Evolutionary conservation across 768 basidiomycete species (phyloP), one percentile per base, ranked within the genome.

Genomic region (Crassisporium funariophilum): DNA sequence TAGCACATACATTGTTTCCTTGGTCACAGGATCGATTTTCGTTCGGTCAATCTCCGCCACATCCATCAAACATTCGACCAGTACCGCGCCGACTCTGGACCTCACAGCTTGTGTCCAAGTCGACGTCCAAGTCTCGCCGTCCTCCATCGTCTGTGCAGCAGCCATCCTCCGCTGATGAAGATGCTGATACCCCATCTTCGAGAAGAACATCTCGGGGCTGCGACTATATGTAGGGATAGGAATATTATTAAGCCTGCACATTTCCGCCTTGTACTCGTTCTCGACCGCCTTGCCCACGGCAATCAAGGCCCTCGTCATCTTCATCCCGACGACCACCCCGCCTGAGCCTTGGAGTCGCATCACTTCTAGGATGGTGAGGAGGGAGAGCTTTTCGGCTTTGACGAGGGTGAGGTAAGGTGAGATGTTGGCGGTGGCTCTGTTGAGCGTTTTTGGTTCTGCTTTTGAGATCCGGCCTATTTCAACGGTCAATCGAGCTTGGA

Each of bases 331-430:
- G 0, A 73, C 57, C n/a, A 93, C 75, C 10, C 90, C 89, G 5
- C 90, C 88, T 1, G 79, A 73, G 5, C 88, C 86, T 23, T 85
- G 81, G 9, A 93, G 64, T 4, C 89, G 81, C 86, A 98, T 88
- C 33, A 92, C 64, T 63, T 97, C 94, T 27, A 94, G 75, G 56
- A 98, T 92, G 8, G 90, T 88, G 58, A 98, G 83, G 13, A 95
- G 72, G 0, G 92, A 93, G 5, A 98, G 77, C 50, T 84, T 88
- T 42, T 90, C 83, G 0, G 88, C 74, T 13, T 82, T 77, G 19
- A 98, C 74, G 2, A 95, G 79, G 4, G 76, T 71, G 13, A 97
- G 71, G 70, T 91, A 95, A 6, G 90, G 88, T 3, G 76, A 71
- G 17, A 94, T 62, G 0, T n/a, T n/a, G n/a, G n/a, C n/a, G 58